Evolutionary conservation across 768 basidiomycete species (phyloP), one percentile per base, ranked within the genome.

Genomic region (Baorangia bicolor): DNA sequence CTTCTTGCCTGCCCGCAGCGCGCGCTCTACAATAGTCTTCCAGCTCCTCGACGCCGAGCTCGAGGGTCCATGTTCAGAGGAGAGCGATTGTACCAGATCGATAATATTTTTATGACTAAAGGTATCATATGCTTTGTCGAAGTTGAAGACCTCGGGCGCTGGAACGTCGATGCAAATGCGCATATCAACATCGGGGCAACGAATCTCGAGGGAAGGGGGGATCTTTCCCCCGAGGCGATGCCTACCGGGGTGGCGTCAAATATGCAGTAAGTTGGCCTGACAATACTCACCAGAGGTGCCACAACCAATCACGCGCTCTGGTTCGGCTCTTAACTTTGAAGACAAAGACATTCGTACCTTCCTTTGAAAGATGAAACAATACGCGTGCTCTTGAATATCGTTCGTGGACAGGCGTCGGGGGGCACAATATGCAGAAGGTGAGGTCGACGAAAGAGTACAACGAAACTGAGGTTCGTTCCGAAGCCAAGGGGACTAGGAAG

Each of bases 371-470:
- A 51, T 75, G 77, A 53, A 88, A 78, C 53, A 81, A 77, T 41
- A 76, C 72, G 1, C 78, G 81, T 27, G 77, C 67, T 39, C 77
- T 80, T 3, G 75, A 68, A 31, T 70, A 66, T 37, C 74, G 71
- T 27, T 72, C 59, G 13, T 68, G 69, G 28, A 78, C 71, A 5
- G 78, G 70, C 4, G 81, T 81, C 1, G 85, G 85, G 4, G 80
- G 77, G 62, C 88, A 91, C 5, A 81, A 78, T 23, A 94, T 71
- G 64, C 86, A 91, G 69, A 95, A 92, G 0, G 91, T 85, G 58
- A 92, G 73, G 67, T 98, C 95, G 44, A 86, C 82, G 50, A 90
- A 88, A 33, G 93, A 96, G 68, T 92, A 98, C 23, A 97, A 68
- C 3, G 90, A 93, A n/a, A 95, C 71, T 14, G 77, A 78, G 1